Percentiles rank a stretch among this genome's conserved stretches.
phyloP scores from a whole-genome alignment of 768 basidiomycete species.

The Porphyrellus cyaneotinctus region DNA sequence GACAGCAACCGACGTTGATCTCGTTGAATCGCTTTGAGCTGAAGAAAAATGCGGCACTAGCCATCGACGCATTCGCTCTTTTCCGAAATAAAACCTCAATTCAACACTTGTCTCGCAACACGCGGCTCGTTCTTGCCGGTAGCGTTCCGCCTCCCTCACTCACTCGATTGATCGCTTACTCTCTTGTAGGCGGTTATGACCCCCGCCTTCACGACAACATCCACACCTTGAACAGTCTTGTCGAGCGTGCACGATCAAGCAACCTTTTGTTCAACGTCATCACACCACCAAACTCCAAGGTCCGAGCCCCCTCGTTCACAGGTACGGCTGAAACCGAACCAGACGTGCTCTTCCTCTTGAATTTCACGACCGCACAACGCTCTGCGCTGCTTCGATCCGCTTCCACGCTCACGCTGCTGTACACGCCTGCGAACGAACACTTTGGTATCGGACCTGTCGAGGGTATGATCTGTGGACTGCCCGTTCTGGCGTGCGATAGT shows the following conservation, averaged over 20 bases:
- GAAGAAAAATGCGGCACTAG: slow-evolving; percentile 88
- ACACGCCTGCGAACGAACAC: slow-evolving; percentile 94
- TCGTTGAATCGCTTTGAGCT: slow-evolving; percentile 93
- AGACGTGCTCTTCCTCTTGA: slow-evolving; percentile 84
- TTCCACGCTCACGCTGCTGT: slow-evolving; percentile 72
- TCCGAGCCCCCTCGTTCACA: slow-evolving; percentile 39
- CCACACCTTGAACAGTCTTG: slow-evolving; percentile 57
- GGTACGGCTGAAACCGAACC: slow-evolving; percentile 37
- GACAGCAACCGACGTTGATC: slow-evolving; percentile 62
- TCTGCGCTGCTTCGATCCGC: slow-evolving; percentile 69
- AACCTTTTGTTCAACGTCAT: slow-evolving; percentile 58
- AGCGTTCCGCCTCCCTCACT: slow-evolving; percentile 7
- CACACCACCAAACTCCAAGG: slow-evolving; percentile 42
- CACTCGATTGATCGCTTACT: not conserved
- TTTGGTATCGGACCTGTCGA: slow-evolving; percentile 97
- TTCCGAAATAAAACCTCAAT: slow-evolving; percentile 35
- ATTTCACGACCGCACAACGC: slow-evolving; percentile 83
- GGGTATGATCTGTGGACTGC: slow-evolving; percentile 88
- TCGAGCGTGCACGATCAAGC: slow-evolving; percentile 51
- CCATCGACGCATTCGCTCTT: slow-evolving; percentile 70
- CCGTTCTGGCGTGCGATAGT: slow-evolving; percentile 81
- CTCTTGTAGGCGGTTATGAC: slow-evolving; percentile 77
- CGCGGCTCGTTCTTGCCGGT: slow-evolving; percentile 83
- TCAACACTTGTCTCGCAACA: slow-evolving; percentile 24
- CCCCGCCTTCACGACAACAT: slow-evolving; percentile 83